Evolutionary conservation across 345 rosid species (phyloP).

Genomic region (Heritiera littoralis): DNA sequence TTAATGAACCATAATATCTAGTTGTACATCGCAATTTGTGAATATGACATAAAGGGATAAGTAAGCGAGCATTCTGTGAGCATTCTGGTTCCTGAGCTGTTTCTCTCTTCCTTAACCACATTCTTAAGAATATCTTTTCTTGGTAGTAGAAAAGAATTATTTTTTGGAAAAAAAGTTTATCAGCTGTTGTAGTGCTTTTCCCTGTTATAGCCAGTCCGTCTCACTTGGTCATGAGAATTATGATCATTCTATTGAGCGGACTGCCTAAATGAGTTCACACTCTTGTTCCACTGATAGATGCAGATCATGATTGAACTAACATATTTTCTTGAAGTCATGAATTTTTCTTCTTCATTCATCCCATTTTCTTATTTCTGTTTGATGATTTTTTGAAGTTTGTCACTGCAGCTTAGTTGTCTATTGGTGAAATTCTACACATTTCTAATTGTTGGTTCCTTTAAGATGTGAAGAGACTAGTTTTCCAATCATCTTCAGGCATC

Average conservation of each 20-base stretch:
- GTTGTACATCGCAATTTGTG: not conserved
- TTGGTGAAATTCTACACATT: not conserved
- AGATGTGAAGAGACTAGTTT: not conserved
- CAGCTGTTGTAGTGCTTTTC: not conserved
- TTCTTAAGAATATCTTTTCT: not conserved
- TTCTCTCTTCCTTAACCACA: not conserved
- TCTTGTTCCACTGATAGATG: not conserved
- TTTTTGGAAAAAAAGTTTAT: not conserved
- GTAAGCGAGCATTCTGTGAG: not conserved
- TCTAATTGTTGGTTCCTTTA: not conserved
- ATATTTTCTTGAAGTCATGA: not conserved
- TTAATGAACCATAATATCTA: not conserved
- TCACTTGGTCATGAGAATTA: not conserved
- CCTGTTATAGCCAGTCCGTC: not conserved
- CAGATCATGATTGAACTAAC: not conserved
- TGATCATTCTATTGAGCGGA: not conserved
- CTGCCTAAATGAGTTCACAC: not conserved
- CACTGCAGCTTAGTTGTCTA: not conserved
- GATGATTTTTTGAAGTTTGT: not conserved
- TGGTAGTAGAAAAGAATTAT: not conserved
- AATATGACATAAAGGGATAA: not conserved
- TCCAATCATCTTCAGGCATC: not conserved
- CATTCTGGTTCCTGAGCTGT: not conserved
- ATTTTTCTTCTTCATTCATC: not conserved
- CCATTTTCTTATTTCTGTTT: not conserved